Evolutionary conservation across 805 yeast species (phyloP), one percentile per base, ranked within the genome.

Genomic region (Ogataea angusta): DNA sequence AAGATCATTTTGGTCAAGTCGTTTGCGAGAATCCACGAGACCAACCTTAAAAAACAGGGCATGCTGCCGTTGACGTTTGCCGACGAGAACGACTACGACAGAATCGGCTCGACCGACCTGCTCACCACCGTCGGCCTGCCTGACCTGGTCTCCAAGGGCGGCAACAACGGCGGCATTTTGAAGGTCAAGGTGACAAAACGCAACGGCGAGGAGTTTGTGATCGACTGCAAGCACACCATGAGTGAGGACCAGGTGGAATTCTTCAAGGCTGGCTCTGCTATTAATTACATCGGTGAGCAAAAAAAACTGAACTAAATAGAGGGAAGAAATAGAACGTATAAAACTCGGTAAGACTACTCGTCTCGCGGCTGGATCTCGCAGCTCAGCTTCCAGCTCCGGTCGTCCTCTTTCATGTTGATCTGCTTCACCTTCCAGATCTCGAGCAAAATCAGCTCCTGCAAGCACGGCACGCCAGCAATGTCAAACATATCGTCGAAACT

Each of bases 11-110:
- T 91, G 47, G 95, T 87, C 54, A 91, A 90, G 67, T 90, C 97
- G 8, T 91, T 91, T 69, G 99, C 99, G 25, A 84, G 99, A 75
- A 91, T 91, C 57, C 99, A 91, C 68, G 99, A 91, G 72, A 91
- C 99, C 25, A 91, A 91, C 68, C 78, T 91, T 69, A 93, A 91
- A 75, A 93, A 93, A 68, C 99, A 93, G 73, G 99, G 99, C 65
- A 80, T 91, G 85, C 74, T 91, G 59, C 99, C 99, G 25, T 70
- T 93, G 60, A 86, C 95, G 18, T 93, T 93, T 66, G 96, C 88
- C 27, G 68, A 91, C 60, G 96, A 89, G 62, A 68, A 75, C 25
- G 99, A 93, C 60, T 93, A 91, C 62, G 97, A 93, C 64, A 75
- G 62, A 58, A 70, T 93, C 43, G 64, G 78, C 37, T 72, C 90